Percentiles rank a stretch among this genome's conserved stretches.
Evolutionary conservation across 768 basidiomycete genomes (phyloP).

Genomic region (Amyloporia xantha): DNA sequence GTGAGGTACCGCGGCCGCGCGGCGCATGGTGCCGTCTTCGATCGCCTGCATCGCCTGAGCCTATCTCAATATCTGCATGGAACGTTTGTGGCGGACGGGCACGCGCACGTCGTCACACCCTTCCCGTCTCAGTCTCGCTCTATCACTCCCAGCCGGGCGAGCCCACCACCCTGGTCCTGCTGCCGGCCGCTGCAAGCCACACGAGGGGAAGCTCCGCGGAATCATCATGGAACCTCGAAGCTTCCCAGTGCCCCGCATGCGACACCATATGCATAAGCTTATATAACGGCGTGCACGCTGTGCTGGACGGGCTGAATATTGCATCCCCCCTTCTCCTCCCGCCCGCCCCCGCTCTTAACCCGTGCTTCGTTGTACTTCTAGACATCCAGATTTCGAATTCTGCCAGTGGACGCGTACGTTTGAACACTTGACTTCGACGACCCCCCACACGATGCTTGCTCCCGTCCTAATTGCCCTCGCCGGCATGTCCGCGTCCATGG

Average conservation of each 20-base stretch:
- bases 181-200: no score
- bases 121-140: no score
- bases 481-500: constrained; percentile 12
- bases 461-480: constrained; percentile 16
- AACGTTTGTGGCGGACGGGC: no score
- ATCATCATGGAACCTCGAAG: neutral
- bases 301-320: neutral
- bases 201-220: neutral
- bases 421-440: neutral
- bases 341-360: no score
- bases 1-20: no score
- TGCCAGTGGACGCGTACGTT: neutral
- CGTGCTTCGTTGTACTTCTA: neutral
- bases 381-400: neutral
- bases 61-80: no score
- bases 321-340: neutral
- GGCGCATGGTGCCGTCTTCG: no score
- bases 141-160: no score
- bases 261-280: neutral
- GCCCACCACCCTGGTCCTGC: no score
- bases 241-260: neutral
- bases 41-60: no score
- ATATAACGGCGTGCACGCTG: neutral
- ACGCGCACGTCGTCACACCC: no score
- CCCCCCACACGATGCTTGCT: constrained; percentile 14